phyloP scores from a whole-genome alignment of 495 filamentous ascomycete species.

The Neurospora tetrasperma region DNA sequence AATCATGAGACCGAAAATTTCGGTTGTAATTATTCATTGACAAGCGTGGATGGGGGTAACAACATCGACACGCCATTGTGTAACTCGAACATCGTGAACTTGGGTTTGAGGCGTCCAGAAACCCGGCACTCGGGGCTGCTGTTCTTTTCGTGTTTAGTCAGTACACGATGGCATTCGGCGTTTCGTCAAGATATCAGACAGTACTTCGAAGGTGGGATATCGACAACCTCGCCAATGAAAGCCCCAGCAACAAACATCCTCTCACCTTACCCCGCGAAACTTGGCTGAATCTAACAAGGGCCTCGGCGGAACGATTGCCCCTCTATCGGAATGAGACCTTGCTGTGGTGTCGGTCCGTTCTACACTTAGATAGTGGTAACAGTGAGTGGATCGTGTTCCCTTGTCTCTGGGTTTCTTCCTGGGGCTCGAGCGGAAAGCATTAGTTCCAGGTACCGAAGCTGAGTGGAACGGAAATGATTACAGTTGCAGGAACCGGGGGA shows the following conservation, averaged over 20 bases:
- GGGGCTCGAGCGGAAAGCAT: not conserved
- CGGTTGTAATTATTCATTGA: not conserved
- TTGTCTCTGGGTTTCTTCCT: not conserved
- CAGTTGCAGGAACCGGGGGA: not conserved
- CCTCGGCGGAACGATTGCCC: not conserved
- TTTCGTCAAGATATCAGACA: not conserved
- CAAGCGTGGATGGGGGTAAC: not conserved
- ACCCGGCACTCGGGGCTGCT: not conserved
- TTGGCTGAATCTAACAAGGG: not conserved
- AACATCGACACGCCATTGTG: not conserved
- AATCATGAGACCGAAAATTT: not conserved
- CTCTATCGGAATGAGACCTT: not conserved
- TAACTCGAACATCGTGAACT: not conserved
- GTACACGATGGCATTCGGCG: not conserved
- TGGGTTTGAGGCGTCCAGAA: not conserved
- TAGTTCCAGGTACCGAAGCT: not conserved
- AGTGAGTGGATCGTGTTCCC: not conserved
- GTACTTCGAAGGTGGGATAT: too few relatives aligned
- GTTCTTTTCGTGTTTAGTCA: not conserved
- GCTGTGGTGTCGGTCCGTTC: not conserved
- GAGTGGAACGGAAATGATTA: not conserved
- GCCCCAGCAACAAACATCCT: not conserved
- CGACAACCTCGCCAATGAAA: not conserved
- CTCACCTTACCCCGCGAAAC: not conserved
- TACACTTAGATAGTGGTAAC: not conserved